phyloP scores from a whole-genome alignment of 2,329 filamentous ascomycete genomes.

The Phyllosticta citribraziliensis region DNA sequence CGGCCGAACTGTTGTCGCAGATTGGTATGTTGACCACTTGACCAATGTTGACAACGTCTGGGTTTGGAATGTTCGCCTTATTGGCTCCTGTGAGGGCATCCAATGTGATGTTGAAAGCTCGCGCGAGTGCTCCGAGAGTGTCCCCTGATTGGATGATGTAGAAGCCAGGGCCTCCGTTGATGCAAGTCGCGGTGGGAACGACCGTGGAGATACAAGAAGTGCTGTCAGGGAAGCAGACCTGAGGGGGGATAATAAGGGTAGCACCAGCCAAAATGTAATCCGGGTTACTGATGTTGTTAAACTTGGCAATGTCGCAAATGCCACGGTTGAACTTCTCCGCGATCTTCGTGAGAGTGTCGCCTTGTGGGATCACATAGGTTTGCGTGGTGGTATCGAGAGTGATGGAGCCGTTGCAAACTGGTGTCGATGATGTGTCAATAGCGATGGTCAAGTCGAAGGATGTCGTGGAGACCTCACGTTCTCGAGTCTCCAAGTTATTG shows the following conservation, averaged over 20 bases:
- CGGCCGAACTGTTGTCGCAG: constrained; percentile 15
- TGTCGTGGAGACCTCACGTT: background rate
- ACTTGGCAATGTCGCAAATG: constrained; percentile 11
- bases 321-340: constrained; percentile 3
- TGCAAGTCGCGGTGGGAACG: constrained; percentile 15
- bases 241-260: constrained; percentile 8
- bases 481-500: background rate
- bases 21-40: constrained; percentile 18
- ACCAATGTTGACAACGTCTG: constrained; percentile 13
- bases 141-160: constrained; percentile 17
- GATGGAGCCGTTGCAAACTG: constrained; percentile 4
- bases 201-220: constrained; percentile 13
- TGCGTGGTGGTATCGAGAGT: constrained; percentile 1
- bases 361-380: background rate
- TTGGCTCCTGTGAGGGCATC: constrained; percentile 15
- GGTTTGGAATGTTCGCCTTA: constrained; percentile 14
- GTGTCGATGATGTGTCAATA: background rate
- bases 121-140: constrained; percentile 15
- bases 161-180: constrained; percentile 15
- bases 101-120: constrained; percentile 19
- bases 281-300: constrained; percentile 8
- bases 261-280: constrained; percentile 7
- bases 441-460: background rate
- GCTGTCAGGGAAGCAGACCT: constrained; percentile 15
- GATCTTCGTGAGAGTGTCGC: constrained; percentile 12